These are phyloP conservation scores for Verticillium isaacii DNA, from an alignment of 2,329 filamentous ascomycete species.

Conservation along the genomic window DNA sequence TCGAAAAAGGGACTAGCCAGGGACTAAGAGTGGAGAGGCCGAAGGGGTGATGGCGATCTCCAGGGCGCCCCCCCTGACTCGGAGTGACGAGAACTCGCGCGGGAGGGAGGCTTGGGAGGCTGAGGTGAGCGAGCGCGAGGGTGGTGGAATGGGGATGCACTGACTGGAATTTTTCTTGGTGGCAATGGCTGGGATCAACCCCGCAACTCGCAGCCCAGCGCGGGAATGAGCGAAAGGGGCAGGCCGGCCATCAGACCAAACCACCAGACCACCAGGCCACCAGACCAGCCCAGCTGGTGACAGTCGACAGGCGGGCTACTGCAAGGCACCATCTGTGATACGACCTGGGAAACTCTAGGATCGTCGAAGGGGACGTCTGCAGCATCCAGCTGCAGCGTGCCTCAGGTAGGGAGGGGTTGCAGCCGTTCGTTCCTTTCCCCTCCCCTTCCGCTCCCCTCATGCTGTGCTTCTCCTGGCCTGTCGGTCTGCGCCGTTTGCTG, in stretches of 20 bases:
- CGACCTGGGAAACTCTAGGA: not conserved
- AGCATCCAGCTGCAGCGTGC: not conserved
- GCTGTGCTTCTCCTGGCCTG: not conserved
- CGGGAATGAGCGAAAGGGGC: constrained; percentile 11
- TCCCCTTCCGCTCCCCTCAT: not conserved
- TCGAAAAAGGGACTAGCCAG: constrained; percentile 14
- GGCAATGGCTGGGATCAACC: constrained; percentile 10
- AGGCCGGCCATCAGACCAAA: not conserved
- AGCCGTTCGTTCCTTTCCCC: not conserved
- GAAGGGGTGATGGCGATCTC: not conserved
- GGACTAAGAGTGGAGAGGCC: constrained; percentile 11
- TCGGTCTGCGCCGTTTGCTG: not conserved
- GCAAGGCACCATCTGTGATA: constrained; percentile 3
- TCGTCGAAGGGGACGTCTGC: not conserved
- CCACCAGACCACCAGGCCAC: not conserved
- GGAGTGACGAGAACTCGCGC: constrained; percentile 4
- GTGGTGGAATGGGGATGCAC: constrained; percentile 3
- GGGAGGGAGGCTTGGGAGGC: constrained; percentile 3
- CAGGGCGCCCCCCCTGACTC: constrained; percentile 4
- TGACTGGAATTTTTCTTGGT: constrained; percentile 11
- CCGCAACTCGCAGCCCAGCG: constrained; percentile 3
- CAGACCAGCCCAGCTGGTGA: not conserved
- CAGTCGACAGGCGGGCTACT: constrained; percentile 1
- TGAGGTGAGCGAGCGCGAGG: constrained; percentile 4
- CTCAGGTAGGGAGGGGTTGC: not conserved